phyloP scores from a whole-genome alignment of 306 rosid species.

The Erythrophleum fordii region DNA sequence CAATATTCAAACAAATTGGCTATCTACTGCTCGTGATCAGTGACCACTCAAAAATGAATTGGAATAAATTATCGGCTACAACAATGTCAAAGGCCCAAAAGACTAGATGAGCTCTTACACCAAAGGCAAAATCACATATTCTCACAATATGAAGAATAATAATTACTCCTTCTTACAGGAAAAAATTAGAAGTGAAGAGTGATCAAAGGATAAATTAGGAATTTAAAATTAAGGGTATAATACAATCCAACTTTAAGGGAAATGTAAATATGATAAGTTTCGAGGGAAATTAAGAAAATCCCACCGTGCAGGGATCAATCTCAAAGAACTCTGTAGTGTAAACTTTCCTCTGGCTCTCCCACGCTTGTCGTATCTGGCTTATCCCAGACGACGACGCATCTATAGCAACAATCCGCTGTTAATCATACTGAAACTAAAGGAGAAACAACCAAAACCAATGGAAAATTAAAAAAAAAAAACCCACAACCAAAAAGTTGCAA shows the following conservation, averaged over 20 bases:
- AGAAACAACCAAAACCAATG: background rate
- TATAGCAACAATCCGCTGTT: conserved; percentile 24
- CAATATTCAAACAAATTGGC: background rate
- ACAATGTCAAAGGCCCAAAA: background rate
- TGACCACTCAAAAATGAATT: background rate
- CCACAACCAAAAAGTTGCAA: background rate
- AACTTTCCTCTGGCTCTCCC: conserved; percentile 75
- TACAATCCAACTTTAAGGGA: background rate
- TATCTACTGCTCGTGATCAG: background rate
- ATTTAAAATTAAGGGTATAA: background rate
- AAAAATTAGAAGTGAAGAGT: background rate
- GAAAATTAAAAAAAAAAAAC: background rate
- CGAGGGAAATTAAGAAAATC: background rate
- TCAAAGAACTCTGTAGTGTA: conserved; percentile 73
- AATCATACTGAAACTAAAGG: background rate
- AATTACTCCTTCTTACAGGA: background rate
- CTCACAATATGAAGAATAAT: background rate
- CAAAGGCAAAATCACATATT: background rate
- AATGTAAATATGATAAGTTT: background rate
- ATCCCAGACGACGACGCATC: conserved; percentile 79
- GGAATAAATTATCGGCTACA: background rate
- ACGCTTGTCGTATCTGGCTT: conserved; percentile 68
- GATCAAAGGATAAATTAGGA: background rate
- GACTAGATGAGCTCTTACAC: background rate
- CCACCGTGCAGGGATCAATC: conserved; percentile 81